Conservation (phyloP, 805 yeast species). For the Schwanniomyces sp. region DNA sequence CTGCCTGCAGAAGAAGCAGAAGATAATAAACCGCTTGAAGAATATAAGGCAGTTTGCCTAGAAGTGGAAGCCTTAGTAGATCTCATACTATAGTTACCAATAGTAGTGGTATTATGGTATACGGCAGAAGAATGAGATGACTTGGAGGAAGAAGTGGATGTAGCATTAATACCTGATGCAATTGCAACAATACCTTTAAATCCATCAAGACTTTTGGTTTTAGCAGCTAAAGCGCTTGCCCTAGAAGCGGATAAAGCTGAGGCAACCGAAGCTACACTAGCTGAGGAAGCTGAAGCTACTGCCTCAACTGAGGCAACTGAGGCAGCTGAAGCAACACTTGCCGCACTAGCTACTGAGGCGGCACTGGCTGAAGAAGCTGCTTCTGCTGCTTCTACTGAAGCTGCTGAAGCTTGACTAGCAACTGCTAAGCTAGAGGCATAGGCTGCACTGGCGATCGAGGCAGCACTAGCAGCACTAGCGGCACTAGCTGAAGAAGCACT, state of each 20-base stretch:
- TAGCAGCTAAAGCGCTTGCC: constrained; percentile 9
- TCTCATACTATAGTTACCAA: constrained; percentile 9
- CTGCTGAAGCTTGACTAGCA: constrained; percentile 6
- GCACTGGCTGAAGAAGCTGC: constrained; percentile 4
- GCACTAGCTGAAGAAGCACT: constrained; percentile 14
- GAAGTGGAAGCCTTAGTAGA: constrained; percentile 2
- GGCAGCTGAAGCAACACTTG: constrained; percentile 7
- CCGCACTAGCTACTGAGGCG: constrained; percentile 8
- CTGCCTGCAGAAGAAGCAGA: constrained; percentile 1
- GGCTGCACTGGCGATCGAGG: constrained; percentile 6
- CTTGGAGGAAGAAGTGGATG: constrained; percentile 7
- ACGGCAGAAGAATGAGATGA: not conserved
- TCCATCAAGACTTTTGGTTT: constrained; percentile 7
- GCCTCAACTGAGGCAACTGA: constrained; percentile 9
- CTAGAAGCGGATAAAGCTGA: constrained; percentile 9
- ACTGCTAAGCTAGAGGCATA: constrained; percentile 6
- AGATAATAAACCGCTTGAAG: not conserved
- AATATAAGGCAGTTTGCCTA: not conserved
- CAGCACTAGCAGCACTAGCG: constrained; percentile 9
- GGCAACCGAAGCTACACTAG: not conserved
- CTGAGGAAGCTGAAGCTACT: not conserved
- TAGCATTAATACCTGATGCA: constrained; percentile 15
- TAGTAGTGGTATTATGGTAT: constrained; percentile 7
- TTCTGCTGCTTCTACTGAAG: constrained; percentile 9
- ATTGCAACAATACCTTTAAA: constrained; percentile 25